Conservation (phyloP, 176 grass and related monocot species). For the Oryza officinalis region DNA sequence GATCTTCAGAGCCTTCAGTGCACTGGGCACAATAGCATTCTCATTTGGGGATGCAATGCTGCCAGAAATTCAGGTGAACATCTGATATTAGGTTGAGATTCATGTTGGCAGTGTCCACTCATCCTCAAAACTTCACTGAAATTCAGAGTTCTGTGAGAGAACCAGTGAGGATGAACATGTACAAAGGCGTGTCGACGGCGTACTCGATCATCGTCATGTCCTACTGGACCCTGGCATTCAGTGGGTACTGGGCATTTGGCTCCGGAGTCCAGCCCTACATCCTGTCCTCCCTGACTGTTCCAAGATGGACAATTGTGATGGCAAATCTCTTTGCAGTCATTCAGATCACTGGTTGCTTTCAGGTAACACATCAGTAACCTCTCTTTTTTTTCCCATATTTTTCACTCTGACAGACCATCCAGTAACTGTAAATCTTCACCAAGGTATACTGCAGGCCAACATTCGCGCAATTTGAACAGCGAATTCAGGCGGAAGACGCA, state of each 20-base stretch:
- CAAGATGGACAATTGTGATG: slow-evolving; percentile 70
- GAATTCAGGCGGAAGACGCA: slow-evolving; percentile 1
- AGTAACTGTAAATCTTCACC: slow-evolving; percentile 21
- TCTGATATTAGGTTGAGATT: neutral
- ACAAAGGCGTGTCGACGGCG: slow-evolving; percentile 60
- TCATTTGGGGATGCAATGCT: slow-evolving; percentile 93
- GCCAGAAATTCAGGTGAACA: slow-evolving; percentile 70
- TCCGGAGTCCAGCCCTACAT: slow-evolving; percentile 72
- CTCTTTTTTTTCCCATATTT: neutral
- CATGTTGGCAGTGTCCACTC: neutral
- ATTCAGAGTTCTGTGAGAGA: slow-evolving; percentile 58
- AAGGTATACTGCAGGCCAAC: slow-evolving; percentile 89
- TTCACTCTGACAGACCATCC: neutral
- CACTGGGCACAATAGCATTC: slow-evolving; percentile 74
- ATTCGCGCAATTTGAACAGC: slow-evolving; percentile 54
- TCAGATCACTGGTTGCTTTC: slow-evolving; percentile 86
- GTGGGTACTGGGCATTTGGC: slow-evolving; percentile 81
- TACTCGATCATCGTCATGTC: slow-evolving; percentile 61
- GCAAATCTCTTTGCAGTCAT: slow-evolving; percentile 88
- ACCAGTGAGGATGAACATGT: slow-evolving; percentile 69
- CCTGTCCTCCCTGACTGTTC: slow-evolving; percentile 66
- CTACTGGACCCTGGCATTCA: slow-evolving; percentile 75
- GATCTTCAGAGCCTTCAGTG: slow-evolving; percentile 71
- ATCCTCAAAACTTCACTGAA: neutral
- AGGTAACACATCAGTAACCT: slow-evolving; percentile 41